These are phyloP conservation scores for Brassica incana DNA, from an alignment of 345 rosid genomes.

Conservation along the genomic window DNA sequence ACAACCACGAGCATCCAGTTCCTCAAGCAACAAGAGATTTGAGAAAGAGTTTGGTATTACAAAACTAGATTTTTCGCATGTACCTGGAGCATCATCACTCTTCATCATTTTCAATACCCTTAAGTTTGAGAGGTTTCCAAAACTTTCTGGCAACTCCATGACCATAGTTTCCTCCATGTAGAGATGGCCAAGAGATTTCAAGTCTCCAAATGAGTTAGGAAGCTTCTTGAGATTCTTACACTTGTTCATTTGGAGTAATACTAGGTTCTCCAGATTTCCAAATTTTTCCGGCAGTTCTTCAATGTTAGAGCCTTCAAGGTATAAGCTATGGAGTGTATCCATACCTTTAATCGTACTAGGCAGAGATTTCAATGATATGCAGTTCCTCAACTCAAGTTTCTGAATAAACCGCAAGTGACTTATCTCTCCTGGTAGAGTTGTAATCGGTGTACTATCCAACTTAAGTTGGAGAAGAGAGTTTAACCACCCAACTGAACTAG, in stretches of 20 bases:
- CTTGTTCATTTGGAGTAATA: background rate
- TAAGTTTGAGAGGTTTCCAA: slow-evolving; percentile 36
- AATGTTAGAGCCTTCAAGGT: slow-evolving; percentile 28
- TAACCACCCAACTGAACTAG: slow-evolving; percentile 27
- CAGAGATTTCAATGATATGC: slow-evolving; percentile 7
- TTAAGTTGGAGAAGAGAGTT: slow-evolving; percentile 29
- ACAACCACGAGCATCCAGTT: slow-evolving; percentile 36
- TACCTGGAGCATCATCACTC: slow-evolving; percentile 4
- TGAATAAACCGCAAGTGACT: slow-evolving; percentile 9
- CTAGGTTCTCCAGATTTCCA: slow-evolving; percentile 29
- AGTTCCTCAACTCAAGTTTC: slow-evolving; percentile 17
- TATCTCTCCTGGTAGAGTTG: slow-evolving; percentile 26
- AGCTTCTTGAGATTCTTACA: slow-evolving; percentile 30
- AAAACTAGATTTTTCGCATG: background rate
- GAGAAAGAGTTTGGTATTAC: slow-evolving; percentile 33
- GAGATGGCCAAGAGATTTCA: slow-evolving; percentile 30
- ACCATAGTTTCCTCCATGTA: slow-evolving; percentile 18
- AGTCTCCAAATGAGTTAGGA: slow-evolving; percentile 30
- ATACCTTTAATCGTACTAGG: slow-evolving; percentile 17
- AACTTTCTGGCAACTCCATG: slow-evolving; percentile 24
- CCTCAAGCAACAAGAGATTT: slow-evolving; percentile 30
- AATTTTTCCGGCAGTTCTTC: slow-evolving; percentile 19
- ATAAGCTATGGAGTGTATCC: slow-evolving; percentile 28
- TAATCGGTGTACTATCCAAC: slow-evolving; percentile 18
- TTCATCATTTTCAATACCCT: slow-evolving; percentile 28